These are phyloP conservation scores for Aphanomyces invadans DNA, from an alignment of 352 stramenopile species.

Conservation along the genomic window DNA sequence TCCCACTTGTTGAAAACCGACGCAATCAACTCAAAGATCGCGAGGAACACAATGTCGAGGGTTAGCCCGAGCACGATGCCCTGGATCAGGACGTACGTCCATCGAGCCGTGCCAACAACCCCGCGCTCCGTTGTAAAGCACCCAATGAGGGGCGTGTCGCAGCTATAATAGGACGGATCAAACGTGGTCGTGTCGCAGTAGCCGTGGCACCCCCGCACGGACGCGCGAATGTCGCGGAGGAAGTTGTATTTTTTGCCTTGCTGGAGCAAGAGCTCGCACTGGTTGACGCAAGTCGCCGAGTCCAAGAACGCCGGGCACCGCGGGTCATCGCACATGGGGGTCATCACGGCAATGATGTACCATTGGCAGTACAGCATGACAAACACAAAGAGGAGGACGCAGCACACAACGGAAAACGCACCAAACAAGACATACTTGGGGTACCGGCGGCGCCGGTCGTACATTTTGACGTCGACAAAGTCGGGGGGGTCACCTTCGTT, in stretches of 20 bases:
- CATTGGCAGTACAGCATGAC: constrained; percentile 55
- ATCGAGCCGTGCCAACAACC: constrained; percentile 42
- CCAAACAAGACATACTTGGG: constrained; percentile 48
- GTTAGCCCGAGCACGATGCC: constrained; percentile 50
- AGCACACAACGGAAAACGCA: constrained; percentile 42
- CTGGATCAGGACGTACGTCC: constrained; percentile 57
- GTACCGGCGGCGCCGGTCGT: constrained; percentile 43
- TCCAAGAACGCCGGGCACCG: constrained; percentile 41
- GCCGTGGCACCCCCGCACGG: constrained; percentile 26
- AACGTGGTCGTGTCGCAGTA: constrained; percentile 42
- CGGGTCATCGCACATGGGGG: constrained; percentile 49
- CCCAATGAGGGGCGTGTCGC: constrained; percentile 39
- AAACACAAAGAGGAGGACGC: constrained; percentile 47
- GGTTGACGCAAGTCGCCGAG: constrained; percentile 30
- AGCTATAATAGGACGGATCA: constrained; percentile 44
- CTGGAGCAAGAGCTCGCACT: constrained; percentile 45
- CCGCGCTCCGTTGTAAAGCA: constrained; percentile 47
- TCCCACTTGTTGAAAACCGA: constrained; percentile 51
- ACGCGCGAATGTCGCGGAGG: constrained; percentile 38
- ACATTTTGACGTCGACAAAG: constrained; percentile 53
- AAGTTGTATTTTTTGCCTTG: constrained; percentile 42
- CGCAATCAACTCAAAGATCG: constrained; percentile 48
- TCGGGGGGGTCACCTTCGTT: constrained; percentile 43
- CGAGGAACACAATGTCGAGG: constrained; percentile 58
- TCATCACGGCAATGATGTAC: constrained; percentile 68